Base-by-base conservation (phyloP, 768 basidiomycete species). In the Lactifluus rugatus region DNA sequence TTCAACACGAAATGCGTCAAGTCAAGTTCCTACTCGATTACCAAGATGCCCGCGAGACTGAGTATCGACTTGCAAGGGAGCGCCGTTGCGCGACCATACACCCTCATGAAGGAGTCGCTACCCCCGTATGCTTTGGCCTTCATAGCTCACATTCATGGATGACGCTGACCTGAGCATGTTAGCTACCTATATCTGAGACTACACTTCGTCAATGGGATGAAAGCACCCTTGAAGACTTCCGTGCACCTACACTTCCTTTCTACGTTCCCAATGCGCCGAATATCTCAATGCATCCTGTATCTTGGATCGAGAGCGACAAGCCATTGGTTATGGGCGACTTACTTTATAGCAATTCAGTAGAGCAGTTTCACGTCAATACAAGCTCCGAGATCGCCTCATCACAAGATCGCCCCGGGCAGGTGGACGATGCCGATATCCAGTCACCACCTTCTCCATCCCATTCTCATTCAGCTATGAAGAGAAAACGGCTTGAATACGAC, bases 21-120 rank as follows among this genome's bases (percentile, higher is more conserved):
- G 77, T 84, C 61, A 76, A 75, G 65, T 81, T 75, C 66, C 75
- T 78, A 60, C 74, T 85, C 34, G 74, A 83, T 66, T 76, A 71
- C 56, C 57, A 69, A 53, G 72, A 67, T 26, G 72, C 75, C 0
- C 69, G 73, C n/a, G 63, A 54, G 36, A 26, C 31, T 47, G 63
- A 64, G 41, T 62, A 56, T 46, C 41, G 34, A 23, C 48, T 52
- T 16, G 60, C 60, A 19, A 54, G 32, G 45, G 13, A 23, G 21
- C 13, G 31, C 32, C 52, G 10, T 19, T 54, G 28, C 42, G 42
- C 59, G 4, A 42, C 54, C 16, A 25, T 14, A 21, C 44, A 23
- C 21, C 3, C 47, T 25, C 19, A n/a, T 49, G 56, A 41, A 4
- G 28, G 28, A 11, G 47, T 34, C 14, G 5, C 32, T 23, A 3